These are phyloP conservation scores for Stachybotrys echinatus DNA, from an alignment of 2,329 filamentous ascomycete species.

Conservation along the genomic window DNA sequence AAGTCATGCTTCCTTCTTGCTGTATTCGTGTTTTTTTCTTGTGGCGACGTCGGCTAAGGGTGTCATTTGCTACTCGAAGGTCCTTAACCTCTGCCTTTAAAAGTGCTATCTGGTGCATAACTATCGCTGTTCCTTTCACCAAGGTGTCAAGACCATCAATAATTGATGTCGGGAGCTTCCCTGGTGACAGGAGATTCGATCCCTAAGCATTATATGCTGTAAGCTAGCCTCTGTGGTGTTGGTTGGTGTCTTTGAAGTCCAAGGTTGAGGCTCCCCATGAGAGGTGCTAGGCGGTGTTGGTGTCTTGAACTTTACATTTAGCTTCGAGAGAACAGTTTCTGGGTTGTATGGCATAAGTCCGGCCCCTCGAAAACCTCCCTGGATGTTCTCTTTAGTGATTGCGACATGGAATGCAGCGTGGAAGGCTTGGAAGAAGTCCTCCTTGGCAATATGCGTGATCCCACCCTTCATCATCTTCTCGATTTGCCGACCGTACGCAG, in stretches of 20 bases:
- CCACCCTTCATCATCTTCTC: background rate
- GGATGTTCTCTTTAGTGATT: too few species aligned
- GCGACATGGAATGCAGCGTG: too few species aligned
- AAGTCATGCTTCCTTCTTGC: background rate
- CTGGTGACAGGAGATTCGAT: background rate
- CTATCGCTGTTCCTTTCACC: background rate
- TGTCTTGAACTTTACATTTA: background rate
- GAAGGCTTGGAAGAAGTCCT: too few species aligned
- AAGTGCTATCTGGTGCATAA: background rate
- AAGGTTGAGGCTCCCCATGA: background rate
- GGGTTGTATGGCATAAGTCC: too few species aligned
- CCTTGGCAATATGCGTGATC: background rate
- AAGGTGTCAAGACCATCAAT: background rate
- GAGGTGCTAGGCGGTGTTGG: background rate
- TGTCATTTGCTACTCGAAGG: slow-evolving; percentile 1
- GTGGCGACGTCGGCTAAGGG: background rate
- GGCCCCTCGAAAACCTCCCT: background rate
- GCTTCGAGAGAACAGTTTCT: too few species aligned
- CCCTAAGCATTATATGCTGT: background rate
- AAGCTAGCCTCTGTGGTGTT: background rate
- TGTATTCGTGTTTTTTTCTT: background rate
- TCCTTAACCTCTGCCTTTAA: slow-evolving; percentile 1
- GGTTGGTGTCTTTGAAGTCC: background rate
- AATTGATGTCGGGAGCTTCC: background rate
- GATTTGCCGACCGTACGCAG: background rate